Evolutionary conservation across 305 asterid species (phyloP).

Genomic region (Caryopteris hybrid): DNA sequence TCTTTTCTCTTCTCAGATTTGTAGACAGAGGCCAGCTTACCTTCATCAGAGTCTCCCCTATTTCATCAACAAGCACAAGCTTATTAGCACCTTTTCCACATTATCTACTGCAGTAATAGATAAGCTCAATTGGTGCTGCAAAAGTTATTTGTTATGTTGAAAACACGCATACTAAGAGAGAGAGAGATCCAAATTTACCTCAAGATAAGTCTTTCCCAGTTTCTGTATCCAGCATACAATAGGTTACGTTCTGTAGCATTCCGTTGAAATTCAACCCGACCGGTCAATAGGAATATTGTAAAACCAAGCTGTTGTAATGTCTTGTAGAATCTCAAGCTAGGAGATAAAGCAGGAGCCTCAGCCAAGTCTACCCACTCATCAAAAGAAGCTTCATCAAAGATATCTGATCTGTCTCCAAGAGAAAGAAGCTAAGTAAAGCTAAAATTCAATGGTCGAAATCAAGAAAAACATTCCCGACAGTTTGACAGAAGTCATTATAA

Average conservation of each 20-base stretch:
- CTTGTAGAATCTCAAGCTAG: conserved; percentile 45
- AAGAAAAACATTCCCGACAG: background rate
- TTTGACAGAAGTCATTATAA: background rate
- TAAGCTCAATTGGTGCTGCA: background rate
- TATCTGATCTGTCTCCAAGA: conserved; percentile 39
- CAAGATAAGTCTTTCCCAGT: conserved; percentile 57
- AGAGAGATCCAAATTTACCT: conserved; percentile 36
- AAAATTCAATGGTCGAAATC: background rate
- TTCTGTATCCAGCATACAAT: conserved; percentile 37
- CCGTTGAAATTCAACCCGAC: conserved; percentile 44
- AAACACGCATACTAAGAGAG: too few species aligned
- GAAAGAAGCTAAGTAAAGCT: background rate
- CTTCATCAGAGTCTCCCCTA: conserved; percentile 38
- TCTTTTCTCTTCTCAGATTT: conserved; percentile 55
- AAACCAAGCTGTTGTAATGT: conserved; percentile 41
- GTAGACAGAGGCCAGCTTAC: conserved; percentile 35
- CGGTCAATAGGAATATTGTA: conserved; percentile 53
- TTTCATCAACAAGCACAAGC: conserved; percentile 9
- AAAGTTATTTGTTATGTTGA: too few species aligned
- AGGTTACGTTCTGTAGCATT: conserved; percentile 42
- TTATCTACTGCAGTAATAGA: background rate
- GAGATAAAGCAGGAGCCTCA: conserved; percentile 55
- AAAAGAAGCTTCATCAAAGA: conserved; percentile 45
- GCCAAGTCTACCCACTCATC: conserved; percentile 59
- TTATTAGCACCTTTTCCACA: background rate